These are phyloP conservation scores for Vararia minispora DNA, from an alignment of 768 basidiomycete species.

Conservation along the genomic window DNA sequence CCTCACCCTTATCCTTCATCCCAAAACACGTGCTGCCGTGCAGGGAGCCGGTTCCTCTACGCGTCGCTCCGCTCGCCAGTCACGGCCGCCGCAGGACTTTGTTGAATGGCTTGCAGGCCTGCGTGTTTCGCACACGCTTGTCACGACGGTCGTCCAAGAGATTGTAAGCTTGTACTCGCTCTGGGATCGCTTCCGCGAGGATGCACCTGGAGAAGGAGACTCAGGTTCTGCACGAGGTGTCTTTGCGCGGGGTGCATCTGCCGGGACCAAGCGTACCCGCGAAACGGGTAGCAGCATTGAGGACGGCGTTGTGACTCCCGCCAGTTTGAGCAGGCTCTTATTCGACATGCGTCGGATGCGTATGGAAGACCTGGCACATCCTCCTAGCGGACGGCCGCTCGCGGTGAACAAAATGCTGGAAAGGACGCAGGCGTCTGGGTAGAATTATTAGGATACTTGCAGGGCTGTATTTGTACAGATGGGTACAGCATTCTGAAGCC, in stretches of 20 bases:
- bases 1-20: constrained; percentile 70
- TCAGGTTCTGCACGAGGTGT: constrained; percentile 9
- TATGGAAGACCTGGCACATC: constrained; percentile 43
- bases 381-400: constrained; percentile 35
- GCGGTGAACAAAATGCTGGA: constrained; percentile 67
- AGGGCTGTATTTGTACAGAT: too few relatives aligned
- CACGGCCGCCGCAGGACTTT: constrained; percentile 45
- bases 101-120: constrained; percentile 77
- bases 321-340: constrained; percentile 44
- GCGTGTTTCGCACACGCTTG: constrained; percentile 71
- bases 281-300: constrained; percentile 12
- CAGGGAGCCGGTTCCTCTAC: constrained; percentile 24
- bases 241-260: constrained; percentile 16
- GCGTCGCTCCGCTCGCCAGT: constrained; percentile 16
- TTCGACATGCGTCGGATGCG: constrained; percentile 57
- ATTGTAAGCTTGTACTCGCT: constrained; percentile 82
- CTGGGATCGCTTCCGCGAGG: constrained; percentile 78
- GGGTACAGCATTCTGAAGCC: too few relatives aligned
- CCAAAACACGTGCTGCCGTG: constrained; percentile 37
- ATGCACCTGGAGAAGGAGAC: constrained; percentile 30
- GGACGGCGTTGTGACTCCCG: constrained; percentile 39
- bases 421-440: constrained; percentile 56
- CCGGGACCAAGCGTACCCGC: constrained; percentile 17
- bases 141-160: constrained; percentile 84
- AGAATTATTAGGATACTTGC: too few relatives aligned